These are phyloP conservation scores for Yamadazyma atmosphaerica DNA, from an alignment of 1,139 yeast genomes.

Conservation along the genomic window DNA sequence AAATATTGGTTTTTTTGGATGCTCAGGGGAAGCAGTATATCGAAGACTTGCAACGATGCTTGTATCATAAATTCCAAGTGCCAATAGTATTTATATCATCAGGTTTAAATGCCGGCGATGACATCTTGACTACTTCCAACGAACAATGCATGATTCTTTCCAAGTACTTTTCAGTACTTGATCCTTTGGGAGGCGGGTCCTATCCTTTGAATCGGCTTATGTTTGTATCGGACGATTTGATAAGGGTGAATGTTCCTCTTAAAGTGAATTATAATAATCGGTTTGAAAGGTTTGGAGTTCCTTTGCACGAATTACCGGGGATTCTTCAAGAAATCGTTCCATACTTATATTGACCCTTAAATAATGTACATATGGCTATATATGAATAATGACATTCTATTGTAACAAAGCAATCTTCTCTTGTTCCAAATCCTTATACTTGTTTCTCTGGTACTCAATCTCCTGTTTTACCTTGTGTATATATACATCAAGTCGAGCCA, in stretches of 20 bases:
- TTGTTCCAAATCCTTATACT: slow-evolving; percentile 53
- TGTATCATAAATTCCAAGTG: slow-evolving; percentile 10
- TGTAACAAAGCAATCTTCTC: slow-evolving; percentile 44
- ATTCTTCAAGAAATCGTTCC: slow-evolving; percentile 23
- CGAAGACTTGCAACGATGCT: slow-evolving; percentile 8
- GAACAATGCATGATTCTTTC: slow-evolving; percentile 22
- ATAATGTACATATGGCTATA: neutral
- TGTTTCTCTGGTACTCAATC: slow-evolving; percentile 51
- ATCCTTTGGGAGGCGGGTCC: slow-evolving; percentile 54
- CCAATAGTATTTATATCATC: slow-evolving; percentile 17
- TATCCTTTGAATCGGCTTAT: slow-evolving; percentile 46
- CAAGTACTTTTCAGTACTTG: slow-evolving; percentile 29
- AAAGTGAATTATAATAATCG: slow-evolving; percentile 14
- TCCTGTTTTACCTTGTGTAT: slow-evolving; percentile 60
- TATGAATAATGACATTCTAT: slow-evolving; percentile 12
- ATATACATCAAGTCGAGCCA: slow-evolving; percentile 70
- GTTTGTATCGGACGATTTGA: slow-evolving; percentile 27
- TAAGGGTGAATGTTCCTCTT: slow-evolving; percentile 26
- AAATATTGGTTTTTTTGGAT: slow-evolving; percentile 27
- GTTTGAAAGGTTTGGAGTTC: slow-evolving; percentile 16
- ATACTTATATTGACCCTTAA: slow-evolving; percentile 13
- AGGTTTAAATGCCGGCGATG: slow-evolving; percentile 7
- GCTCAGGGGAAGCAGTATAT: slow-evolving; percentile 32
- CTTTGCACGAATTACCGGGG: slow-evolving; percentile 16
- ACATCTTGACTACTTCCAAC: slow-evolving; percentile 11